These are phyloP conservation scores for Wickerhamomyces chaumierensis DNA, from an alignment of 805 yeast species.

Conservation along the genomic window DNA sequence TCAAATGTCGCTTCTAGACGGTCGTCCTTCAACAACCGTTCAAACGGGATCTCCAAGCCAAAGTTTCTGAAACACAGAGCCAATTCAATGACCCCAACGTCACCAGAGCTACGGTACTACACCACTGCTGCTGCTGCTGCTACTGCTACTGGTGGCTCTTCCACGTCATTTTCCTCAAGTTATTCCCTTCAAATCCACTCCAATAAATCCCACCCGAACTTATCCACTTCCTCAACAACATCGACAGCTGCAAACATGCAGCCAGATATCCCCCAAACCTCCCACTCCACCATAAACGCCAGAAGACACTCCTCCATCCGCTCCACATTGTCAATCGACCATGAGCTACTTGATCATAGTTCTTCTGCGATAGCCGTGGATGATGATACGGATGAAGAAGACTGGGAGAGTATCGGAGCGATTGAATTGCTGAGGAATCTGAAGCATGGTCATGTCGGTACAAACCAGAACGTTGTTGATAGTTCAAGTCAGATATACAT, in stretches of 20 bases:
- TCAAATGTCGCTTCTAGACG: conserved; percentile 8
- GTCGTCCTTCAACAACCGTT: conserved; percentile 7
- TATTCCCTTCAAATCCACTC: no score
- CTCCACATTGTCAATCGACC: conserved; percentile 28
- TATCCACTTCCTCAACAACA: no score
- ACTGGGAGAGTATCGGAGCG: conserved; percentile 90
- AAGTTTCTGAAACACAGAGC: conserved; percentile 19
- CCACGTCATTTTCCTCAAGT: no score
- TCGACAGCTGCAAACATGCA: no score
- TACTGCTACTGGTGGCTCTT: no score
- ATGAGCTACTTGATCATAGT: no score
- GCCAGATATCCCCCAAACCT: no score
- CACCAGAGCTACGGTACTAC: conserved; percentile 18
- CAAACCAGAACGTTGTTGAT: conserved; percentile 1
- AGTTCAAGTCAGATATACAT: background rate
- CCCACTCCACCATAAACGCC: background rate
- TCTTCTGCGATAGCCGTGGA: no score
- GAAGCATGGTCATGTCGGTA: conserved; percentile 2
- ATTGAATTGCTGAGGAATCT: conserved; percentile 37
- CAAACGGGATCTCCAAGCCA: conserved; percentile 15
- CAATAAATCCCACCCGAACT: no score
- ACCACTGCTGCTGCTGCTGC: conserved; percentile 12
- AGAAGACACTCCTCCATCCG: conserved; percentile 21
- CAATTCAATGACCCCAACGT: conserved; percentile 25
- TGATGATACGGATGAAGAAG: conserved; percentile 88